A percentile compares a stretch with the other conserved stretches of the same genome.
phyloP scores from a whole-genome alignment of 2,329 filamentous ascomycete genomes.

The Colletotrichum gloeosporioides region DNA sequence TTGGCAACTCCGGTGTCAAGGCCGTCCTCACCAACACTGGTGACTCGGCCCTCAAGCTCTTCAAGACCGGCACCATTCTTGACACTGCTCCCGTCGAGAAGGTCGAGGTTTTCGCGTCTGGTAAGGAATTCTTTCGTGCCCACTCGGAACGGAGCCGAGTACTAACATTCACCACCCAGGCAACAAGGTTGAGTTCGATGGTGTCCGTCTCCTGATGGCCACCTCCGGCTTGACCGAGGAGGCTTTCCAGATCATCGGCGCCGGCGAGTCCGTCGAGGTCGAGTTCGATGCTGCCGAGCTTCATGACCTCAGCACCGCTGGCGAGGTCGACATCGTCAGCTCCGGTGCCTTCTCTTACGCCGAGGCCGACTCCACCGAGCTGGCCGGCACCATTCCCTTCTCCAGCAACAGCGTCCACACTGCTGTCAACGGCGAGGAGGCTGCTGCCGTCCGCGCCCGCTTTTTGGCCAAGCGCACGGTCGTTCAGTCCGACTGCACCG shows the following conservation, averaged over 20 bases:
- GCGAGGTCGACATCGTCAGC: slow-evolving; percentile 60
- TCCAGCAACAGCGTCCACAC: slow-evolving; percentile 64
- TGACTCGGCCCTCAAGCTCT: slow-evolving; percentile 46
- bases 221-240: slow-evolving; percentile 49
- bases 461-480: slow-evolving; percentile 55
- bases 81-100: slow-evolving; percentile 56
- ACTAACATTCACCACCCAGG: background rate
- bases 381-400: slow-evolving; percentile 62
- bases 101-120: slow-evolving; percentile 49
- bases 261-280: slow-evolving; percentile 55
- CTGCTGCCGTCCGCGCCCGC: slow-evolving; percentile 52
- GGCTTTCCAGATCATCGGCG: slow-evolving; percentile 54
- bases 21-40: slow-evolving; percentile 56
- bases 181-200: slow-evolving; percentile 52
- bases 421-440: slow-evolving; percentile 60
- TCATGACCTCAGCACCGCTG: slow-evolving; percentile 56
- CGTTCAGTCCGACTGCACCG: slow-evolving; percentile 60
- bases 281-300: slow-evolving; percentile 61
- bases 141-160: background rate
- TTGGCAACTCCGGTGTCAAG: slow-evolving; percentile 53
- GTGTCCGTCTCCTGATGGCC: slow-evolving; percentile 55
- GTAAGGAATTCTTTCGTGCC: slow-evolving; percentile 30
- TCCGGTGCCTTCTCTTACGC: slow-evolving; percentile 63
- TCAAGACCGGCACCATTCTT: slow-evolving; percentile 55
- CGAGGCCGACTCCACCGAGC: slow-evolving; percentile 53